These are phyloP conservation scores for Azolla pinnata DNA, from an alignment of 75 land plant species.

Conservation along the genomic window DNA sequence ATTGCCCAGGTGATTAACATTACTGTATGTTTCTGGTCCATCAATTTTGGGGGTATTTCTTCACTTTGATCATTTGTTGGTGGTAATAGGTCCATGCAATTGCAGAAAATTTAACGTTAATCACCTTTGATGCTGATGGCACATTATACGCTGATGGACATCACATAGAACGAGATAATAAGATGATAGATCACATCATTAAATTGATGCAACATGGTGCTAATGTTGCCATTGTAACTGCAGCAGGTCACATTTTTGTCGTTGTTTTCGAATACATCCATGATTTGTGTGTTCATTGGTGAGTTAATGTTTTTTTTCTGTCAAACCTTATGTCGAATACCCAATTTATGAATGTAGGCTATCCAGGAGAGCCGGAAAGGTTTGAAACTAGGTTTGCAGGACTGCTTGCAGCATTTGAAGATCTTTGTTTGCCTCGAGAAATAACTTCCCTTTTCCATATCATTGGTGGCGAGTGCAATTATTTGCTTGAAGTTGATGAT, in stretches of 20 bases:
- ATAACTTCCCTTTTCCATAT: conserved; percentile 33
- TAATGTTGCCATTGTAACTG: conserved; percentile 46
- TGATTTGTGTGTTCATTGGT: neutral
- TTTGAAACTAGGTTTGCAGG: conserved; percentile 39
- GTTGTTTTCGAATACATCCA: too few relatives aligned
- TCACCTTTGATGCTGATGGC: conserved; percentile 49
- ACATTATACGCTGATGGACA: conserved; percentile 48
- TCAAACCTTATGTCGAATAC: too few relatives aligned
- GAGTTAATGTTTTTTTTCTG: too few relatives aligned
- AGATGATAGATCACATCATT: conserved; percentile 42
- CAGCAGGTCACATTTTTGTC: conserved; percentile 40
- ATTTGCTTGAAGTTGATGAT: conserved; percentile 23
- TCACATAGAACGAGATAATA: conserved; percentile 42
- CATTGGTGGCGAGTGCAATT: conserved; percentile 49
- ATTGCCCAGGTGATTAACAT: conserved; percentile 27
- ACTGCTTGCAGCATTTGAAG: conserved; percentile 30
- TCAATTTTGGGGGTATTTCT: conserved; percentile 1
- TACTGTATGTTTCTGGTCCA: neutral
- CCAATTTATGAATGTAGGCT: conserved; percentile 24
- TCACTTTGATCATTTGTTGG: neutral
- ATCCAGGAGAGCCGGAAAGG: conserved; percentile 27
- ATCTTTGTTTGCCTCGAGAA: conserved; percentile 17
- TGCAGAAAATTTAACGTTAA: conserved; percentile 29
- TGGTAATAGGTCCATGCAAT: conserved; percentile 40
- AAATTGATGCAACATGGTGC: conserved; percentile 40